Conservation (phyloP, 2,329 filamentous ascomycete genomes). For the Dothideomycetes sp. region DNA sequence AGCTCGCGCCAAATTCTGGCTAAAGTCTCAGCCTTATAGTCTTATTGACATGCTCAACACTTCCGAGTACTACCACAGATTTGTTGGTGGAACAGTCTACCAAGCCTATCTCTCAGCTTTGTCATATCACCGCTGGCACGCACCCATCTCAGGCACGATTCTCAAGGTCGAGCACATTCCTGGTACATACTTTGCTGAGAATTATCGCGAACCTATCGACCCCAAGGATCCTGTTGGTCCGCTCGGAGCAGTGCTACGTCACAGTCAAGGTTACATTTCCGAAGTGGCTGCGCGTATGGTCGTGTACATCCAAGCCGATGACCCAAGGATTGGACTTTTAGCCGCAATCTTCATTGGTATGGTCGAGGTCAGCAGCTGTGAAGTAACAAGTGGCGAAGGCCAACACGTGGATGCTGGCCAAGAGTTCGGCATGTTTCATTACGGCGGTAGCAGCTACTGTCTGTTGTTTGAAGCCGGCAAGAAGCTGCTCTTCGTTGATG, state of each 20-base stretch:
- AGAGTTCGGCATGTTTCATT: conserved; percentile 2
- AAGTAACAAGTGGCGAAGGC: not conserved
- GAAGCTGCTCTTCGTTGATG: too few species aligned
- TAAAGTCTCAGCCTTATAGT: conserved; percentile 55
- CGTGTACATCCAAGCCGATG: conserved; percentile 1
- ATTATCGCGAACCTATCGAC: conserved; percentile 31
- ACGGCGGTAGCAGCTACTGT: not conserved
- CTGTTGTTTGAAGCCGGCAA: too few species aligned
- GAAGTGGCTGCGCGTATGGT: not conserved
- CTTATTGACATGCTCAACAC: conserved; percentile 29
- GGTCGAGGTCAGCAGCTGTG: not conserved
- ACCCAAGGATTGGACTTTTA: not conserved
- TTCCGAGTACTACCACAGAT: conserved; percentile 38
- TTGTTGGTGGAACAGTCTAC: conserved; percentile 51
- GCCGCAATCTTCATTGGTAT: not conserved
- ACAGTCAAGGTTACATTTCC: conserved; percentile 1
- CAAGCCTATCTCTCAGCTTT: conserved; percentile 54
- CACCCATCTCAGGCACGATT: conserved; percentile 48
- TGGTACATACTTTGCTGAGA: conserved; percentile 55
- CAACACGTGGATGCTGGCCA: not conserved
- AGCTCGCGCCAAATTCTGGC: too few species aligned
- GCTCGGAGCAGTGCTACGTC: not conserved
- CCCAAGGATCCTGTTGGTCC: not conserved
- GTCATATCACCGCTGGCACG: conserved; percentile 59
- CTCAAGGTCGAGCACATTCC: conserved; percentile 40